phyloP scores from a whole-genome alignment of 768 basidiomycete genomes.

The Tylopilus plumbeoviolaceoides region DNA sequence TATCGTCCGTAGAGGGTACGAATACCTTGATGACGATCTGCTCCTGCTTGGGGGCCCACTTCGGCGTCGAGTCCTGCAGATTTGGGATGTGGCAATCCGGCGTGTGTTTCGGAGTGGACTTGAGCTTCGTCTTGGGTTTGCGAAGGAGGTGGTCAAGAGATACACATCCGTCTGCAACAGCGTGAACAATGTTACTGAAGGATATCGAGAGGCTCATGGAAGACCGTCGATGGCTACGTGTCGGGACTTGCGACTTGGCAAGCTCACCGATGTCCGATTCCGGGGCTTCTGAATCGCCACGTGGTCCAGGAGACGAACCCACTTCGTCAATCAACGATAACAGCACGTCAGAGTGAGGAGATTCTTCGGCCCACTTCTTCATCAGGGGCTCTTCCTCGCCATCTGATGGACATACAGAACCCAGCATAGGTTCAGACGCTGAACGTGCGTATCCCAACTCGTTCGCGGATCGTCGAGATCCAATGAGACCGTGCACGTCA shows the following conservation, averaged over 20 bases:
- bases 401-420: not conserved
- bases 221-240: slow-evolving; percentile 9
- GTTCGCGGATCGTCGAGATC: not conserved
- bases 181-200: slow-evolving; percentile 10
- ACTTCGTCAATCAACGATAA: slow-evolving; percentile 12
- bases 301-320: not conserved
- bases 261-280: not conserved
- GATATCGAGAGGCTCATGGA: slow-evolving; percentile 15
- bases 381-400: slow-evolving; percentile 5
- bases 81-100: not conserved
- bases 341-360: slow-evolving; percentile 11
- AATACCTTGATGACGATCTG: slow-evolving; percentile 38
- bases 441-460: not conserved
- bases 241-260: not conserved
- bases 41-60: slow-evolving; percentile 33
- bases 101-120: not conserved
- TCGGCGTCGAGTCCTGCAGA: slow-evolving; percentile 1
- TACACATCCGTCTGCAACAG: slow-evolving; percentile 12
- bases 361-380: slow-evolving; percentile 6
- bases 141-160: slow-evolving; percentile 17
- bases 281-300: not conserved
- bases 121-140: slow-evolving; percentile 9
- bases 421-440: slow-evolving; percentile 10
- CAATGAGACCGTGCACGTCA: not conserved
- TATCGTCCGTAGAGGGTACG: slow-evolving; percentile 37